Percentiles rank a stretch among this genome's conserved stretches.
Conservation (phyloP, 345 rosid species). For the Eucalyptus virginea region DNA sequence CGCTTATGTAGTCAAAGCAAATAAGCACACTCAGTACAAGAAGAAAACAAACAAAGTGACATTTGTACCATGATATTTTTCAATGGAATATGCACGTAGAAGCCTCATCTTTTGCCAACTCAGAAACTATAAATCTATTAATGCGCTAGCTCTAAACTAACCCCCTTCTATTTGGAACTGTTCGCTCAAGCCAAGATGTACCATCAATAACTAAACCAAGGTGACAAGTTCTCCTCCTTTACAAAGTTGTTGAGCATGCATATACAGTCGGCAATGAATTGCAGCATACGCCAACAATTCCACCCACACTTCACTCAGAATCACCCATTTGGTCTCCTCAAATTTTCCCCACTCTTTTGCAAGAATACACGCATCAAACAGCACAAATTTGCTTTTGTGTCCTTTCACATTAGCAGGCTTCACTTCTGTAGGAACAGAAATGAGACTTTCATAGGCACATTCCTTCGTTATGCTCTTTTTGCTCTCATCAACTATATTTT, state of each 20-base stretch:
- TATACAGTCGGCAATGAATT: background rate
- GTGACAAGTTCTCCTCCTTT: background rate
- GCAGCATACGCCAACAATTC: background rate
- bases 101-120: background rate
- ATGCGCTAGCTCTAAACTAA: background rate
- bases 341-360: background rate
- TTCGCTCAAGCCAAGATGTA: background rate
- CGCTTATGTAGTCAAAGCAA: background rate
- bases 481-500: background rate
- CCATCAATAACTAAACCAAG: background rate
- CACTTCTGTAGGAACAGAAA: background rate
- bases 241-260: background rate
- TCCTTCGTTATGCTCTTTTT: no score
- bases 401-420: background rate
- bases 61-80: background rate
- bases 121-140: background rate
- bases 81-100: background rate
- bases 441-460: background rate
- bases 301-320: background rate
- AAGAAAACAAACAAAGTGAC: background rate
- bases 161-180: background rate
- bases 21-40: background rate
- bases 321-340: background rate
- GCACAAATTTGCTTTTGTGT: no score
- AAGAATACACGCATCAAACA: background rate